These are phyloP conservation scores for Lactifluus hygrophoroides DNA, from an alignment of 768 basidiomycete genomes.

Conservation along the genomic window DNA sequence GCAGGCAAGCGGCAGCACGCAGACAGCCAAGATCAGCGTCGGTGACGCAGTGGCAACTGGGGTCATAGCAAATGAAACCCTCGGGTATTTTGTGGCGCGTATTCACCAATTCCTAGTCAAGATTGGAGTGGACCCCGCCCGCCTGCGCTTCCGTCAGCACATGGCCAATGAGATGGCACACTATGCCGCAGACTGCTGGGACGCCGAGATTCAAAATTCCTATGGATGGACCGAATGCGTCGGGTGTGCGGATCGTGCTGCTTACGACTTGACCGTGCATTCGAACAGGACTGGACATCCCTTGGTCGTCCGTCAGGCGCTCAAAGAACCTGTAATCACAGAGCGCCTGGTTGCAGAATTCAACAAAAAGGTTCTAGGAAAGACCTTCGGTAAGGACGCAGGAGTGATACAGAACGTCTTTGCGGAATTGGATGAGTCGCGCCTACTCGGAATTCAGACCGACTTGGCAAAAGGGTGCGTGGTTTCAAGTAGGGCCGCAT, in stretches of 20 bases:
- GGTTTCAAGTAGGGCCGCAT: conserved; percentile 5
- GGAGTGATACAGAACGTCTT: conserved; percentile 54
- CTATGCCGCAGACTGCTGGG: conserved; percentile 99
- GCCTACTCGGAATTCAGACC: conserved; percentile 55
- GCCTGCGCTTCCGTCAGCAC: conserved; percentile 93
- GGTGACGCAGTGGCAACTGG: conserved; percentile 85
- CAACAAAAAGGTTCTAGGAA: conserved; percentile 84
- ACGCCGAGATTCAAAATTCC: conserved; percentile 93
- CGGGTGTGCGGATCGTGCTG: conserved; percentile 96
- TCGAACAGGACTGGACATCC: conserved; percentile 73
- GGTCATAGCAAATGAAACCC: conserved; percentile 91
- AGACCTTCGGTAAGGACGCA: conserved; percentile 83
- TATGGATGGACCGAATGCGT: conserved; percentile 97
- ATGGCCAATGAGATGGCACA: conserved; percentile 99
- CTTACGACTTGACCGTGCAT: conserved; percentile 93
- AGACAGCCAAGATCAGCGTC: conserved; percentile 57
- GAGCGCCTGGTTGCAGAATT: conserved; percentile 74
- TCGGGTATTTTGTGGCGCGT: conserved; percentile 94
- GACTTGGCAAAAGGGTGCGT: conserved; percentile 69
- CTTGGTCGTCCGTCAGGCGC: conserved; percentile 75
- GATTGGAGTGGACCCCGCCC: conserved; percentile 79
- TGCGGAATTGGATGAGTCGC: conserved; percentile 55
- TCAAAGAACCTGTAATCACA: conserved; percentile 77
- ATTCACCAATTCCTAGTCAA: conserved; percentile 84
- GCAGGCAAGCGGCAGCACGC: conserved; percentile 68